Base-by-base conservation (phyloP, 495 filamentous ascomycete species). In the Daldinia vernicosa region DNA sequence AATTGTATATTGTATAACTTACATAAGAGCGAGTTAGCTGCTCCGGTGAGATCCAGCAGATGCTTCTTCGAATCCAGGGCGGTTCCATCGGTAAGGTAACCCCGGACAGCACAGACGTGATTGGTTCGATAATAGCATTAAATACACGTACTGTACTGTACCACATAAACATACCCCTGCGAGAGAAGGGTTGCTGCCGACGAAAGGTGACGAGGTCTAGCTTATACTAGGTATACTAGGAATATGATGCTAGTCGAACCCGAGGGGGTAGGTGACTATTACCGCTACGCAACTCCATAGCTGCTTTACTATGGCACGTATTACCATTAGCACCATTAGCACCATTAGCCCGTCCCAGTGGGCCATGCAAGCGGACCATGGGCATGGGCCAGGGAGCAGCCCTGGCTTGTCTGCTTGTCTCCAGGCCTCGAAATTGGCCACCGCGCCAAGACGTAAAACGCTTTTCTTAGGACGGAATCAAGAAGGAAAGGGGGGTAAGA, bases 41-140 rank as follows among this genome's bases (percentile, higher is more conserved):
- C 71, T 71, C 74, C 70, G 75, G 75, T 73, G 74, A 69, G 70
- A 73, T 69, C 70, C 70, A 73, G 62, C 70, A 69, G 62, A 73
- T 69, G 70, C 69, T 69, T 75, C 70, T 72, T 76, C 70, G 66
- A 74, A 77, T 75, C 74, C 74, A 62, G 74, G 55, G 66, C 75
- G 71, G 75, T 76, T 76, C 75, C 75, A 76, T 77, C 69, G 65
- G 68, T 72, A 72, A 74, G 75, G 75, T 76, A 77, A 72, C 74
- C 74, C 70, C 74, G 57, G 69, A 66, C 58, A 66, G 37, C 47
- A 27, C 51, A 22, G 52, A 65, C n/a, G 60, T 67, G 69, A 71
- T 70, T 77, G 72, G 75, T 17, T 60, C 65, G 59, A 66, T 67
- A 65, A 53, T 74, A 57, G 55, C 24, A 66, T 60, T 66, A 62